Percentiles rank a stretch among this genome's conserved stretches.
Evolutionary conservation across 2,329 filamentous ascomycete species (phyloP).

Genomic region (Neofusicoccum kwambonambiense): DNA sequence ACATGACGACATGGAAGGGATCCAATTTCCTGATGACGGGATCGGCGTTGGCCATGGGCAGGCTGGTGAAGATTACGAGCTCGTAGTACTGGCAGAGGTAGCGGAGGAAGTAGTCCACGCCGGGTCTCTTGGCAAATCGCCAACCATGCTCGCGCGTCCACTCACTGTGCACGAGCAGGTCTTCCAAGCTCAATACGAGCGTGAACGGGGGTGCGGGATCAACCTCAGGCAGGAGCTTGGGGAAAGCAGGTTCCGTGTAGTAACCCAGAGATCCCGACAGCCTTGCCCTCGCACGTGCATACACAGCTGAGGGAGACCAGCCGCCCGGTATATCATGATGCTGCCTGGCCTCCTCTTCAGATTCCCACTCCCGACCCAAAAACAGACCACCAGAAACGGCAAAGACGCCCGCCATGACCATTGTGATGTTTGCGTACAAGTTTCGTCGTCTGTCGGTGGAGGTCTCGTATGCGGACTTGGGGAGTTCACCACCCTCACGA

Average conservation of each 20-base stretch:
- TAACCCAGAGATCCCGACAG: slow-evolving; percentile 76
- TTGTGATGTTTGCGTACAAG: slow-evolving; percentile 72
- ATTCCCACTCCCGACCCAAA: slow-evolving; percentile 84
- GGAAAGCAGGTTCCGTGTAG: slow-evolving; percentile 94
- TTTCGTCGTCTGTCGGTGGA: slow-evolving; percentile 82
- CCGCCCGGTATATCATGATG: slow-evolving; percentile 75
- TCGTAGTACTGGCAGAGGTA: slow-evolving; percentile 99
- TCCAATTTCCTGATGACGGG: slow-evolving; percentile 90
- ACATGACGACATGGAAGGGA: slow-evolving; percentile 91
- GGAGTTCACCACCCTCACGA: slow-evolving; percentile 64
- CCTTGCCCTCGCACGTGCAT: slow-evolving; percentile 74
- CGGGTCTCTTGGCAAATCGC: slow-evolving; percentile 91
- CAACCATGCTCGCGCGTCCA: slow-evolving; percentile 94
- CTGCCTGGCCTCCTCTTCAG: slow-evolving; percentile 65
- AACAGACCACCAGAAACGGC: slow-evolving; percentile 64
- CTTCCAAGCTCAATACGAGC: slow-evolving; percentile 86
- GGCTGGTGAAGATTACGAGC: slow-evolving; percentile 89
- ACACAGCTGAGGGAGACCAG: slow-evolving; percentile 74
- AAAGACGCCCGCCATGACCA: slow-evolving; percentile 59
- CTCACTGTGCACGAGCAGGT: slow-evolving; percentile 90
- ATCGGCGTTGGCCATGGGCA: slow-evolving; percentile 80
- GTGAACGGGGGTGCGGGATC: slow-evolving; percentile 87
- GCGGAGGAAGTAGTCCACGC: slow-evolving; percentile 93
- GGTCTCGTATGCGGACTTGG: slow-evolving; percentile 81
- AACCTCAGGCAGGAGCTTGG: slow-evolving; percentile 82